Base-by-base conservation (phyloP, 2,329 filamentous ascomycete species). In the Fusarium begoniae region DNA sequence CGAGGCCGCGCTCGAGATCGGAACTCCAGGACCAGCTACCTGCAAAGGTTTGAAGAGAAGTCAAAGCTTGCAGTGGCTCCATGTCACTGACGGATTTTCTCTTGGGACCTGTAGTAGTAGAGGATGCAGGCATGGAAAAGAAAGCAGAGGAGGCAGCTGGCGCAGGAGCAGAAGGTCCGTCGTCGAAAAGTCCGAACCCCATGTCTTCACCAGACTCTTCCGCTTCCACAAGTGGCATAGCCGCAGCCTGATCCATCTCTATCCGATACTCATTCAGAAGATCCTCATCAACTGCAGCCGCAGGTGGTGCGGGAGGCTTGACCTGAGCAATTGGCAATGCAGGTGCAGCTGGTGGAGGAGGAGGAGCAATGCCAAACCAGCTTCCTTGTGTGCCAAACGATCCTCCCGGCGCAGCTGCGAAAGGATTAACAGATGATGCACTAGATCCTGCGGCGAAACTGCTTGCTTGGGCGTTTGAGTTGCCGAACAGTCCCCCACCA, bases 31-130 rank as follows among this genome's bases (percentile, higher is more conserved):
- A n/a, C 81, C 81, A 82, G 54, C 70, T 79, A 10, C 81, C 81
- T 3, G 61, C 55, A 47, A 82, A 82, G 2, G 81, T 81, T 78
- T 93, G 91, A 8, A 90, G 80, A 1, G 75, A 74, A 9, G 92
- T 88, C 5, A 93, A 76, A 1, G 72, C 73, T 40, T 79, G 72
- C 8, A 81, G 63, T 8, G 75, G 69, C 11, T 63, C 30, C 18
- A 61, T 48, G 4, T 40, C 45, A 20, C 55, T 57, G 6, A 45
- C 13, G 8, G 24, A 2, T 1, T n/a, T 37, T 20, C 2, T 8
- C 22, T 35, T 54, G 7, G 24, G 15, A 10, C 26, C 24, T 9
- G 45, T 1, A 22, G 57, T 1, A 2, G 20, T 8, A 18, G 47
- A 3, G 3, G 63, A 5, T 14, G 38, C 12, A 18, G 51, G 8